These are phyloP conservation scores for Quercus gilva DNA, from an alignment of 306 rosid genomes.

Conservation along the genomic window DNA sequence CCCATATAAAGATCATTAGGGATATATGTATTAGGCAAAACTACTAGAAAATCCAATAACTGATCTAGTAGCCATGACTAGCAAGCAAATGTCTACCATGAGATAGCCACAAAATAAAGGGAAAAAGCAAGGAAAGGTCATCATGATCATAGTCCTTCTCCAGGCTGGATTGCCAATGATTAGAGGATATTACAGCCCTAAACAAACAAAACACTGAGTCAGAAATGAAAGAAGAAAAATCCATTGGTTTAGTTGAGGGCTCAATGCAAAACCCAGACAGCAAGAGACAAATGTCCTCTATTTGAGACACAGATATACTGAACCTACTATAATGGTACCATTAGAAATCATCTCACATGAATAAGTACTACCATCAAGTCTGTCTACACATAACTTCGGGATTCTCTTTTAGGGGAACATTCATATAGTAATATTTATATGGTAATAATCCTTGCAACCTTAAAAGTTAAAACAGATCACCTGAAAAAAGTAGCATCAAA, in stretches of 20 bases:
- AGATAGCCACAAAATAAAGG: background rate
- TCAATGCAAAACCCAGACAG: background rate
- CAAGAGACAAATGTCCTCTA: background rate
- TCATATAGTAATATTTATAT: background rate
- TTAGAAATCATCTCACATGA: background rate
- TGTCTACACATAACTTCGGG: background rate
- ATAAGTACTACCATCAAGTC: background rate
- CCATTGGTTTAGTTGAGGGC: background rate
- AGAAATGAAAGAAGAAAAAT: conserved; percentile 22
- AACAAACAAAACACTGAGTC: conserved; percentile 35
- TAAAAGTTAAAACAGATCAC: no score
- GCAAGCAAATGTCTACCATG: background rate
- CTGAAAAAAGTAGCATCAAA: background rate
- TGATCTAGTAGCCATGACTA: background rate
- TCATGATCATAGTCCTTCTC: conserved; percentile 17
- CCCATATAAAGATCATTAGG: background rate
- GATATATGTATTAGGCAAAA: background rate
- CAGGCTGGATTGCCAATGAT: conserved; percentile 27
- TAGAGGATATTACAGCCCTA: conserved; percentile 43
- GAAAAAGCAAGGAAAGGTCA: background rate
- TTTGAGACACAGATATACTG: background rate
- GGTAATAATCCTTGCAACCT: background rate
- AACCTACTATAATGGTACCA: background rate
- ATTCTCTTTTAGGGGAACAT: background rate
- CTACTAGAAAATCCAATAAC: background rate